Percentiles rank a stretch among this genome's conserved stretches.
Evolutionary conservation across 2,329 filamentous ascomycete genomes (phyloP).

Genomic region (Colletotrichum salicis): DNA sequence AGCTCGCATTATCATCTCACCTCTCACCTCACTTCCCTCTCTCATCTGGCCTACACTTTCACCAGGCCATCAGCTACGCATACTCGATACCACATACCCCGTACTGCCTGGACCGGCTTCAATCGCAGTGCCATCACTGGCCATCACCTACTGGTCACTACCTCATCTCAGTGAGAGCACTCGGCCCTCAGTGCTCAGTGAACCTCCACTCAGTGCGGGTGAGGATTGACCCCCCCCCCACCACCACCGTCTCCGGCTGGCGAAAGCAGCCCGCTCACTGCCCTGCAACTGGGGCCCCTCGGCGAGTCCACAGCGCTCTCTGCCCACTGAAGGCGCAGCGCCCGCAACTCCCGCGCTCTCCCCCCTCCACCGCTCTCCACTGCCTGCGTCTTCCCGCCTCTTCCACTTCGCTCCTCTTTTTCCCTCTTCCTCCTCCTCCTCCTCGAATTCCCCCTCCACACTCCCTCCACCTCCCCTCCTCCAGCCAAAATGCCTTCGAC

Average conservation of each 20-base stretch:
- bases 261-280: neutral
- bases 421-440: conserved; percentile 7
- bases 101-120: neutral
- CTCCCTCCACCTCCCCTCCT: conserved; percentile 8
- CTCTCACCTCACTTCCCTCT: neutral
- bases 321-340: neutral
- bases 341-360: neutral
- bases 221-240: neutral
- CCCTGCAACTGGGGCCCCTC: neutral
- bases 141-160: neutral
- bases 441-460: neutral
- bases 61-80: neutral
- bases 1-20: neutral
- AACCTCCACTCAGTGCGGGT: too few relatives aligned
- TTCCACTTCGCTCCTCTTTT: conserved; percentile 15
- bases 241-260: neutral
- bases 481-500: conserved; percentile 39
- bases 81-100: neutral
- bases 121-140: neutral
- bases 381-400: conserved; percentile 6
- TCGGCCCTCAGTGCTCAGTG: too few relatives aligned
- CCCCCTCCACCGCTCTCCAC: neutral
- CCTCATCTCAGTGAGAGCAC: neutral
- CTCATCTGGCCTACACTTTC: neutral
- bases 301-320: conserved; percentile 3